Conservation (phyloP, 2,329 filamentous ascomycete species). For the Xylaria hypoxylon region DNA sequence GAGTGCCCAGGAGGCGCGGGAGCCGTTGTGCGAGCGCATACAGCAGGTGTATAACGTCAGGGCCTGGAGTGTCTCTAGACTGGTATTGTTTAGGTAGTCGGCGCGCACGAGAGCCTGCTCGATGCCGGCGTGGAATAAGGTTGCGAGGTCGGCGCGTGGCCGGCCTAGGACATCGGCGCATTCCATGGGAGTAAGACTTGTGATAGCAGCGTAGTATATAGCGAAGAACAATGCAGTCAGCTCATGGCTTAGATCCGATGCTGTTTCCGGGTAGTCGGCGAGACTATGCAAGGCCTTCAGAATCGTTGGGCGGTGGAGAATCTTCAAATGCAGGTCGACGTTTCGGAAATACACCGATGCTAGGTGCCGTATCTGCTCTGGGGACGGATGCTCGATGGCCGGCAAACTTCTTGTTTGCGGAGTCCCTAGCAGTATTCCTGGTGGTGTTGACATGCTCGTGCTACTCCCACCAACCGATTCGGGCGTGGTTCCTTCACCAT, state of each 20-base stretch:
- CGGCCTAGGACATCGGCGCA: conserved; percentile 53
- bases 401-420: conserved; percentile 32
- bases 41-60: conserved; percentile 57
- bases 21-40: conserved; percentile 53
- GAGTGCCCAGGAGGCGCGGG: conserved; percentile 58
- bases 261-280: conserved; percentile 47
- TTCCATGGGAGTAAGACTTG: conserved; percentile 49
- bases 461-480: conserved; percentile 36
- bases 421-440: conserved; percentile 47
- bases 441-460: conserved; percentile 29
- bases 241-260: conserved; percentile 41
- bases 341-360: conserved; percentile 54
- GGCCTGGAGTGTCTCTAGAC: conserved; percentile 57
- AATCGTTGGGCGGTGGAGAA: conserved; percentile 58
- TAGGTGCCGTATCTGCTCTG: conserved; percentile 54
- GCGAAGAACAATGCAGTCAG: conserved; percentile 56
- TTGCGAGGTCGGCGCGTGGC: conserved; percentile 50
- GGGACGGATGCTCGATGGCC: conserved; percentile 51
- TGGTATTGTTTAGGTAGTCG: conserved; percentile 57
- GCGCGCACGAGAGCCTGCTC: conserved; percentile 57
- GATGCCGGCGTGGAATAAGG: conserved; percentile 50
- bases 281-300: conserved; percentile 51
- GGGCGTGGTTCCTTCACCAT: conserved; percentile 44
- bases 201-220: conserved; percentile 58
- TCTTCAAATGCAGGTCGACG: conserved; percentile 59